Base-by-base conservation (phyloP, 306 rosid genomes). In the Gastrolobium bilobum region DNA sequence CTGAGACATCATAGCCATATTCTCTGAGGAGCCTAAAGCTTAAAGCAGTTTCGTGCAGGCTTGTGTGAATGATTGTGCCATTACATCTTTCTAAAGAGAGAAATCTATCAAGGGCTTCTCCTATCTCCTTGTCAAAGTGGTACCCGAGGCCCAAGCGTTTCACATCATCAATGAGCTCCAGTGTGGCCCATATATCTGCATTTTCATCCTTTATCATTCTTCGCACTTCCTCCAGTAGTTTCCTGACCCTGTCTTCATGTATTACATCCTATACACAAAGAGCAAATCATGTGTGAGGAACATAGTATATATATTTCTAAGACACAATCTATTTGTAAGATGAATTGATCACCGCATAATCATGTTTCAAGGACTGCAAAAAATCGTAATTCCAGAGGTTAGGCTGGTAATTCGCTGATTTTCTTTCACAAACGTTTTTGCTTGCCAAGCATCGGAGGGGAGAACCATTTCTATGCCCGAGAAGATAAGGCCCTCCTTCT, bases 1-100 rank as follows among this genome's bases (percentile, higher is more conserved):
- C 38, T 1, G 87, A 46, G 73, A 83, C 69, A 40, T 72, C 75
- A 57, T 38, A 67, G 9, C 84, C 88, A 70, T 83, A 69, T 43
- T 88, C 84, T 88, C 92, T 47, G 6, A 90, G 88, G 15, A 90
- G 86, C 53, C 87, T 82, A 50, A 89, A 89, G 72, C 82, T 75
- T 33, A 85, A 56, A 35, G 89, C 84, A 62, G 78, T 52, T 26
- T 86, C 66, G 40, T 81, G 85, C 5, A 90, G 77, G 54, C 43
- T 65, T 62, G 1, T 53, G 4, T 38, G 5, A 47, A 2, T 1
- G 31, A 13, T 29, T 10, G 20, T 15, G 2, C 0, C n/a, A 70
- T 0, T 0, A 10, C 8, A 54, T 26, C 3, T 46, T 63, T 78
- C 20, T 2, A 43, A 51, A 70, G 44, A 75, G 38, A 60, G 37